Conservation (phyloP, 148 eudicot genomes). For the Rhododendron simsii region DNA sequence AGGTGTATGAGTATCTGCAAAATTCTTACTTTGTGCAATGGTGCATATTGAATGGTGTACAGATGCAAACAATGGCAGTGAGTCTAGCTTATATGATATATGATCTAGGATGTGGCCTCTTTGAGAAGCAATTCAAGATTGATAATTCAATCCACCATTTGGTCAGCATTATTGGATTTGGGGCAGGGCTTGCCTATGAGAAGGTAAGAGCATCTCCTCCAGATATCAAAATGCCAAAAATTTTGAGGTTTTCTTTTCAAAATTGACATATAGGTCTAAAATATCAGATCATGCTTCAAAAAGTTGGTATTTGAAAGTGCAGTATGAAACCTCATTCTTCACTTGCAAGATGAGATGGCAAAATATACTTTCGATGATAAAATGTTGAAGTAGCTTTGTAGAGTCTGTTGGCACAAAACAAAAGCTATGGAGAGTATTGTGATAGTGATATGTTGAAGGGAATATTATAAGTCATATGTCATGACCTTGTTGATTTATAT, state of each 20-base stretch:
- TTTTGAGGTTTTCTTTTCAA: too few species aligned
- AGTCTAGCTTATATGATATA: conserved; percentile 62
- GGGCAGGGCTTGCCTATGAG: conserved; percentile 70
- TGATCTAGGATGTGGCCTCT: conserved; percentile 62
- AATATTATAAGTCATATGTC: too few species aligned
- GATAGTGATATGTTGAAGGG: background rate
- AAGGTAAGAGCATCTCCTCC: conserved; percentile 38
- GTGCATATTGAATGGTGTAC: conserved; percentile 7
- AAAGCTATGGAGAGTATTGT: background rate
- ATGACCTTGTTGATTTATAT: too few species aligned
- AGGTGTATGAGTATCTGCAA: background rate
- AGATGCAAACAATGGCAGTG: conserved; percentile 73
- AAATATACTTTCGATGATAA: too few species aligned
- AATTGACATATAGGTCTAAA: too few species aligned
- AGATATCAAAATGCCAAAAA: too few species aligned
- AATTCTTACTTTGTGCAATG: background rate
- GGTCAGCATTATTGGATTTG: conserved; percentile 74
- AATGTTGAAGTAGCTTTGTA: too few species aligned
- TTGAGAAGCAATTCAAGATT: conserved; percentile 47
- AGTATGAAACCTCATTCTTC: too few species aligned
- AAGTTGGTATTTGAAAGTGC: too few species aligned
- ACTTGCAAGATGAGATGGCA: too few species aligned
- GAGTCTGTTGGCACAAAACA: background rate
- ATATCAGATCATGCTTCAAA: background rate
- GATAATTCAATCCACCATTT: conserved; percentile 83